Evolutionary conservation across 192 early-diverging fungal genomes (phyloP), one percentile per base, ranked within the genome.

Genomic region (Podochytrium sp.): DNA sequence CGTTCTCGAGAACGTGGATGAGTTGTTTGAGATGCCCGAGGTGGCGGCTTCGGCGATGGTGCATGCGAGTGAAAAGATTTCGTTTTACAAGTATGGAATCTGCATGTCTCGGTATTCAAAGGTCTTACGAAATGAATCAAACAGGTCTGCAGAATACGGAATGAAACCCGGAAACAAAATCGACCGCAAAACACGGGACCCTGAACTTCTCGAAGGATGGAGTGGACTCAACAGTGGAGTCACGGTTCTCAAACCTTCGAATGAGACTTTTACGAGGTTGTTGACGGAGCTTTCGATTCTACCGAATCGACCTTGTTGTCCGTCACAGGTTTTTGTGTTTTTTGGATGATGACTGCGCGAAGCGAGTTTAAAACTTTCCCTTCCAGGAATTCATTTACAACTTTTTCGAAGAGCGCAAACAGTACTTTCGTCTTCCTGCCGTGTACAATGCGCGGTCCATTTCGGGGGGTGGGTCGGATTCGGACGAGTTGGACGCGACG

Each of bases 381-480:
- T 35, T 14, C 2, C 65, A 66, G 65, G 75, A 76, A 37, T 76
- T 76, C 41, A 53, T 76, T 34, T 75, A 63, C 40, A 47, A 76
- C 72, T 76, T 76, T 76, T 76, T 76, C 42, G 75, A 76, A 16
- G 73, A 71, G 39, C 74, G 75, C 2, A 75, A 49, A 27, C 25
- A 41, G 29, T 76, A 62, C 34, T 71, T 76, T 61, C 27, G 75
- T 12, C 57, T 76, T 25, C 75, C 75, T 18, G 30, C 55, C 16
- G 58, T 57, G 18, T 76, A 76, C 49, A 76, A 76, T 47, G 63
- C 65, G 18, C 30, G 73, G 6, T 18, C 27, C 30, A 67, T 75
- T 69, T n/a, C 63, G 14, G 43, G 25, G n/a, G 39, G 43, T 18
- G 39, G 42, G 20, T 16, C 20, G 18, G 61, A 63, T 39, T 23